Evolutionary conservation across 108 stramenopile genomes (phyloP).

Genomic region (Schizochytrium sp.): DNA sequence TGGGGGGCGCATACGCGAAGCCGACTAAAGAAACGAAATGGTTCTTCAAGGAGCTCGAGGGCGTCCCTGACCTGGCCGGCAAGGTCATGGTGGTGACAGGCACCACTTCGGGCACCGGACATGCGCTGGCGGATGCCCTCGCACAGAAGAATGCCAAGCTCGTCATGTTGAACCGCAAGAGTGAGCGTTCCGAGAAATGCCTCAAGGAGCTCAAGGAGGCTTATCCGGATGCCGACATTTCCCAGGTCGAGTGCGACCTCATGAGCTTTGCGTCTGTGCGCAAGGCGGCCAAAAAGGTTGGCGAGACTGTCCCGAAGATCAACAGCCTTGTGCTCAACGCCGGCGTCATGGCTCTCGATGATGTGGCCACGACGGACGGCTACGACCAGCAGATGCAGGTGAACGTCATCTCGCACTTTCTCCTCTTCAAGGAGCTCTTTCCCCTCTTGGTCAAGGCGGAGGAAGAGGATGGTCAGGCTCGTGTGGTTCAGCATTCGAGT

Average conservation of each 20-base stretch:
- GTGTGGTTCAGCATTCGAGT: slow-evolving; percentile 46
- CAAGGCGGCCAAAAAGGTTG: not conserved
- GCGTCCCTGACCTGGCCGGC: not conserved
- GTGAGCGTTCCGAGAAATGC: not conserved
- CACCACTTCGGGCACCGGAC: not conserved
- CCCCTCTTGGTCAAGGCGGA: slow-evolving; percentile 43
- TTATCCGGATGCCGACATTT: not conserved
- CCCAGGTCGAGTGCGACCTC: not conserved
- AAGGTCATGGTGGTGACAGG: not conserved
- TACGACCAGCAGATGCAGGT: slow-evolving; percentile 57
- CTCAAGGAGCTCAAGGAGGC: not conserved
- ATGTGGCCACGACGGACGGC: slow-evolving; percentile 51
- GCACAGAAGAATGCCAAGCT: not conserved
- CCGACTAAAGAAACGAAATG: not conserved
- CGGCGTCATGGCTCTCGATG: slow-evolving; percentile 54
- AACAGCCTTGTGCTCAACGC: slow-evolving; percentile 35
- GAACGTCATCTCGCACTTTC: slow-evolving; percentile 53
- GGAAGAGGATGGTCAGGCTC: slow-evolving; percentile 43
- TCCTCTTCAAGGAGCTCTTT: slow-evolving; percentile 50
- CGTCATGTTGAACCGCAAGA: not conserved
- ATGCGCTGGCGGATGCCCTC: not conserved
- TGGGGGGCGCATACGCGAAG: not conserved
- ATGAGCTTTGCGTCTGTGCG: not conserved
- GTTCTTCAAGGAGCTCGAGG: not conserved
- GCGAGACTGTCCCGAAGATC: not conserved